Evolutionary conservation across 352 stramenopile species (phyloP).

Genomic region (Phytophthora macrochlamydospora): DNA sequence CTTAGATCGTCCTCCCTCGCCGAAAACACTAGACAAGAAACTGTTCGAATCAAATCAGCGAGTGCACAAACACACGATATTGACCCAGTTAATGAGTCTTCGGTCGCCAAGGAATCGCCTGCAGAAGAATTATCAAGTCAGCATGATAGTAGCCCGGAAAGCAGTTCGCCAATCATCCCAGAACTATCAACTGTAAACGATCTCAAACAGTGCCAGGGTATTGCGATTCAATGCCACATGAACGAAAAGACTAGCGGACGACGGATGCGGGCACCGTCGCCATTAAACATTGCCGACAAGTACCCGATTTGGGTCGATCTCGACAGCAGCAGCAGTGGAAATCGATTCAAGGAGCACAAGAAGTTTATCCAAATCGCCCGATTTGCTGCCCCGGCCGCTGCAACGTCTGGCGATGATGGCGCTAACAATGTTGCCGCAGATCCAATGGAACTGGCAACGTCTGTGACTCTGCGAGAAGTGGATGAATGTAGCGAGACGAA

Average conservation of each 20-base stretch:
- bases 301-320: slow-evolving; percentile 48
- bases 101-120: background rate
- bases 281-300: slow-evolving; percentile 32
- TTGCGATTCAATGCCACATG: slow-evolving; percentile 23
- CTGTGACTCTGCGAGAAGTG: background rate
- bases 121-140: slow-evolving; percentile 1
- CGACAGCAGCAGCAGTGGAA: slow-evolving; percentile 1
- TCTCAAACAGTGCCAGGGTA: slow-evolving; percentile 1
- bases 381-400: slow-evolving; percentile 14
- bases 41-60: slow-evolving; percentile 14
- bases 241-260: slow-evolving; percentile 4
- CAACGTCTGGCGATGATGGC: background rate
- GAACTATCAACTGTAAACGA: background rate
- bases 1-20: no score
- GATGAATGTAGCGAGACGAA: slow-evolving; percentile 22
- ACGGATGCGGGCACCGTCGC: slow-evolving; percentile 8
- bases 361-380: slow-evolving; percentile 40
- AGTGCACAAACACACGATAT: slow-evolving; percentile 22
- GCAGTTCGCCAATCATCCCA: slow-evolving; percentile 14
- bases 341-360: slow-evolving; percentile 21
- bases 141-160: slow-evolving; percentile 15
- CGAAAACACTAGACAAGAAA: background rate
- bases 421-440: slow-evolving; percentile 14
- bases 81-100: no score
- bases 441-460: no score